Evolutionary conservation across 2,329 filamentous ascomycete species (phyloP).

Genomic region (Fusarium staphyleae): DNA sequence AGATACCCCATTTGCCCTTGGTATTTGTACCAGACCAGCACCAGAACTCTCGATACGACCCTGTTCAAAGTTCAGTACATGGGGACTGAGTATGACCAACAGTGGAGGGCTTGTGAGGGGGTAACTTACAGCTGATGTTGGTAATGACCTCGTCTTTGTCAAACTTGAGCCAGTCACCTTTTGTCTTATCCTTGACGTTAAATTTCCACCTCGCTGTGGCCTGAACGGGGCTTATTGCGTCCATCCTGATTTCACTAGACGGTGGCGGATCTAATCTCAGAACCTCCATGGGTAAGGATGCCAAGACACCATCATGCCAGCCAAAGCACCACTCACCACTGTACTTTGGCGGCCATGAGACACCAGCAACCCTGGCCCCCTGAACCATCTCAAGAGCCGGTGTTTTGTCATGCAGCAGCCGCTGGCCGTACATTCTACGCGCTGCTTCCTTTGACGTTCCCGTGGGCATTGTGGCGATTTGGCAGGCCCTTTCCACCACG

Average conservation of each 20-base stretch:
- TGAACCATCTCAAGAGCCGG: conserved; percentile 55
- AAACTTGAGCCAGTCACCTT: conserved; percentile 63
- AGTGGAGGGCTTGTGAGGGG: neutral
- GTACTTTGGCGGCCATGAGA: conserved; percentile 60
- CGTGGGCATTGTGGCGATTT: conserved; percentile 53
- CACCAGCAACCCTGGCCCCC: conserved; percentile 58
- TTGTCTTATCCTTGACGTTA: conserved; percentile 50
- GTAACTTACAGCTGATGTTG: conserved; percentile 64
- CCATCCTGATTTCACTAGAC: conserved; percentile 54
- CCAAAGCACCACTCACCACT: conserved; percentile 64
- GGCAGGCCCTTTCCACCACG: conserved; percentile 50
- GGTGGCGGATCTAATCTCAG: conserved; percentile 58
- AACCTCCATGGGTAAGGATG: conserved; percentile 57
- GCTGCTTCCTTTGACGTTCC: conserved; percentile 56
- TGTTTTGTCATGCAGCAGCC: conserved; percentile 54
- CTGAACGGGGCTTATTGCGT: conserved; percentile 55
- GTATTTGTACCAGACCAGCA: conserved; percentile 63
- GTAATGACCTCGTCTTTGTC: conserved; percentile 72
- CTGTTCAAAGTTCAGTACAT: conserved; percentile 41
- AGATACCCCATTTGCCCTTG: conserved; percentile 61
- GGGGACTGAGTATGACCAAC: neutral
- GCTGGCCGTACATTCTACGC: conserved; percentile 56
- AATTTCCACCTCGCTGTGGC: conserved; percentile 63
- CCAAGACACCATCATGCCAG: conserved; percentile 62
- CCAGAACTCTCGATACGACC: conserved; percentile 58